These are phyloP conservation scores for Rachicladosporium sp. DNA, from an alignment of 2,329 filamentous ascomycete species.

Conservation along the genomic window DNA sequence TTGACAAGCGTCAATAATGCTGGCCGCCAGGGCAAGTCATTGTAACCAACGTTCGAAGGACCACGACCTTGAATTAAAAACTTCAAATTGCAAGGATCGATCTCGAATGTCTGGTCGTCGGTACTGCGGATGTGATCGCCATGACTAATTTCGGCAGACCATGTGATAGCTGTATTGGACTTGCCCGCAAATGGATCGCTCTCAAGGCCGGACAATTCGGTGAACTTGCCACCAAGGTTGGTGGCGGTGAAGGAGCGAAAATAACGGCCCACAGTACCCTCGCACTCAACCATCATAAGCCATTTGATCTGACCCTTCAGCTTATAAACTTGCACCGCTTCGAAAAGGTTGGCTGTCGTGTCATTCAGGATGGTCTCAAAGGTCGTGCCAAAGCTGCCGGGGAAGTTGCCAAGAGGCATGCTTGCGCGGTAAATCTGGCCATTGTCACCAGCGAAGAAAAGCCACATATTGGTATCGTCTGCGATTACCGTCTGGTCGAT, in stretches of 20 bases:
- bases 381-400: conserved; percentile 43
- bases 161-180: conserved; percentile 50
- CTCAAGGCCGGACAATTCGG: conserved; percentile 43
- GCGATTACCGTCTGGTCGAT: conserved; percentile 56
- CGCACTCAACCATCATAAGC: conserved; percentile 54
- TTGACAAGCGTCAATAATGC: conserved; percentile 38
- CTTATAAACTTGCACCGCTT: conserved; percentile 55
- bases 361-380: conserved; percentile 42
- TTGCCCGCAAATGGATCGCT: conserved; percentile 51
- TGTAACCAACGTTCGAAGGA: conserved; percentile 37
- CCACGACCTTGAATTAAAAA: conserved; percentile 49
- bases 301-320: conserved; percentile 43
- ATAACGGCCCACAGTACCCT: conserved; percentile 45
- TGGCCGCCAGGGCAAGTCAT: conserved; percentile 40
- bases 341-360: conserved; percentile 46
- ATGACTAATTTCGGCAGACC: conserved; percentile 57
- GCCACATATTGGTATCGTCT: conserved; percentile 48
- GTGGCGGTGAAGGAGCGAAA: conserved; percentile 55
- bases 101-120: conserved; percentile 48
- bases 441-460: conserved; percentile 57
- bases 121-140: conserved; percentile 48
- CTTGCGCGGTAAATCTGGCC: conserved; percentile 52
- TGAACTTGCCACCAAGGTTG: conserved; percentile 46
- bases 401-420: conserved; percentile 52
- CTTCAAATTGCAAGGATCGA: conserved; percentile 53